These are phyloP conservation scores for Colletotrichum sp. DNA, from an alignment of 2,329 filamentous ascomycete genomes.

Conservation along the genomic window DNA sequence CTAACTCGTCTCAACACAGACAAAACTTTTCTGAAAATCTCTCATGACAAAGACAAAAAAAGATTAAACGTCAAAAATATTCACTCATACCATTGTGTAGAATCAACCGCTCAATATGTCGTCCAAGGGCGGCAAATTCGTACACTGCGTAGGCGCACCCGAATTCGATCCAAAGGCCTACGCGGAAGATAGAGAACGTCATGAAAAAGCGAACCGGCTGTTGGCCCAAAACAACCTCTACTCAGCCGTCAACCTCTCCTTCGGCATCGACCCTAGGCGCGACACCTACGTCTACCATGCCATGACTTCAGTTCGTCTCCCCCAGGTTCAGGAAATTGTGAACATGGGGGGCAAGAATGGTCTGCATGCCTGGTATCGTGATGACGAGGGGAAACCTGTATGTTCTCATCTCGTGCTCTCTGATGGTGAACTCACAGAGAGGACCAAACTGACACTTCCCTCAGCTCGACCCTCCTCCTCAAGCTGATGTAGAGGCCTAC, in stretches of 20 bases:
- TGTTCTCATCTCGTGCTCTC: slow-evolving; percentile 8
- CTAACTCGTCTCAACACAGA: background rate
- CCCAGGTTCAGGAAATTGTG: slow-evolving; percentile 52
- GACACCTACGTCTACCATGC: slow-evolving; percentile 58
- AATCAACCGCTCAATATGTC: background rate
- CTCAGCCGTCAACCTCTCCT: slow-evolving; percentile 46
- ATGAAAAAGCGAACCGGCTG: slow-evolving; percentile 38
- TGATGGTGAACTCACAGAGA: background rate
- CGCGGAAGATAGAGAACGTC: slow-evolving; percentile 40
- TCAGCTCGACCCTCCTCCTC: slow-evolving; percentile 51
- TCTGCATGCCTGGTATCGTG: slow-evolving; percentile 54
- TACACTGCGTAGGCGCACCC: slow-evolving; percentile 48
- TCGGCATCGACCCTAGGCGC: slow-evolving; percentile 42
- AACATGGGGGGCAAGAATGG: slow-evolving; percentile 47
- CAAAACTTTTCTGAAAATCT: background rate
- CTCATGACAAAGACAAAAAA: background rate
- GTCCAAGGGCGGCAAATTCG: slow-evolving; percentile 26
- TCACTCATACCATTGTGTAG: background rate
- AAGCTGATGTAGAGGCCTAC: slow-evolving; percentile 68
- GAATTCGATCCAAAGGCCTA: slow-evolving; percentile 47
- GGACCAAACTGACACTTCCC: background rate
- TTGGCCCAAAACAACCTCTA: slow-evolving; percentile 46
- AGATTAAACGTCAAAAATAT: background rate
- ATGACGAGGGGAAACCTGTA: slow-evolving; percentile 36
- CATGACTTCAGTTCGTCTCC: slow-evolving; percentile 51